Base-by-base conservation (phyloP, 2,329 filamentous ascomycete genomes). In the Claviceps pazoutovae region DNA sequence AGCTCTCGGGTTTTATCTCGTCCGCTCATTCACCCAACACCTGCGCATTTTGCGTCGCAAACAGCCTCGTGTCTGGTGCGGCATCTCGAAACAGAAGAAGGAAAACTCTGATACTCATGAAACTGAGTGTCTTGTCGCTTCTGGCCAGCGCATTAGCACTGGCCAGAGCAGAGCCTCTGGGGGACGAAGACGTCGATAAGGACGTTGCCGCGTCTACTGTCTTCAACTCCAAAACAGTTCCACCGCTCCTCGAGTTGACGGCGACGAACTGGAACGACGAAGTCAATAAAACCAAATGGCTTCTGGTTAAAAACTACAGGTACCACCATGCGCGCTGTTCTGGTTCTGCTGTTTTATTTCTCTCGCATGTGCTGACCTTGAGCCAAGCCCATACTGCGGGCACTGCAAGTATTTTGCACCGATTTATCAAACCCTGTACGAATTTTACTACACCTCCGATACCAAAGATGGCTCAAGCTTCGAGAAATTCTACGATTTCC, bases 401-500 rank as follows among this genome's bases (percentile, higher is more conserved):
- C 88, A 95, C 67, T 96, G 90, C 71, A 76, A 77, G 64, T 73
- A 77, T 48, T 86, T 88, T 62, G 88, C 87, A 50, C 93, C 93
- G 7, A 83, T 80, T 49, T 96, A 82, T 74, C 89, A 97, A 69
- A 96, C 90, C 5, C 68, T 91, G 14, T 95, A 97, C 74, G 93
- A 98, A 71, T 96, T 83, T 68, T 98, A 96, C 72, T 73, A 88
- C 71, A 96, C 90, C 39, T 93, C 88, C 39, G 83, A 88, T 60
- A 84, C 85, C 16, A 71, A 83, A 65, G 60, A 73, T 65, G 56
- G 79, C 69, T 70, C 75, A 42, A 68, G 70, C 30, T 96, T 96
- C 62, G 82, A 83, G 36, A 75, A 83, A 51, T 93, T 82, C 66
- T 97, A 97, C 69, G 82, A 91, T 68, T 91, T 95, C 67, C 82